Percentiles rank a stretch among this genome's conserved stretches.
Evolutionary conservation across 495 filamentous ascomycete species (phyloP).

Genomic region (Xylaria grammica): DNA sequence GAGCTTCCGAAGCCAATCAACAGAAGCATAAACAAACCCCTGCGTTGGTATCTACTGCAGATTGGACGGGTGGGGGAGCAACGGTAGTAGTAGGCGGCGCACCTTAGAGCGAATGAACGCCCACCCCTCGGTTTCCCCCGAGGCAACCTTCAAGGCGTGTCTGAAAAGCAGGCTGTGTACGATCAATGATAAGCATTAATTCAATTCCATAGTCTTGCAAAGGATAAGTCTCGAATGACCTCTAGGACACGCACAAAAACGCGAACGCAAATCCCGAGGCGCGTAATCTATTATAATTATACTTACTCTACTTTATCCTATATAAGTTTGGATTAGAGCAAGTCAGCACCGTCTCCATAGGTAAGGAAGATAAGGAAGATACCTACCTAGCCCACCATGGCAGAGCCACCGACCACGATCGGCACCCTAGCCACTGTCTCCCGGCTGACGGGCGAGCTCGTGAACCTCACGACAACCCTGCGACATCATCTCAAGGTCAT

Average conservation of each 20-base stretch:
- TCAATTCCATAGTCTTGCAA: background rate
- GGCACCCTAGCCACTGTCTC: conserved; percentile 10
- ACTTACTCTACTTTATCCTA: background rate
- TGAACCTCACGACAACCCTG: conserved; percentile 12
- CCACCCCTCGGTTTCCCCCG: conserved; percentile 1
- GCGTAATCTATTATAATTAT: background rate
- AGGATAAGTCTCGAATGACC: background rate
- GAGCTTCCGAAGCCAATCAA: background rate
- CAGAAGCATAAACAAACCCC: background rate
- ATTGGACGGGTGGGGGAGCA: background rate
- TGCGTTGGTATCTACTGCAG: background rate
- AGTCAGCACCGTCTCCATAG: no score
- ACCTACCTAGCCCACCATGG: background rate
- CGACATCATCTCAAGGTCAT: conserved; percentile 12
- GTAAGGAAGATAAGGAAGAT: no score
- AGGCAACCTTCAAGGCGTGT: conserved; percentile 4
- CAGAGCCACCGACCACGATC: background rate
- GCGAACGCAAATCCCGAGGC: background rate
- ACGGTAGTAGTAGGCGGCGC: background rate
- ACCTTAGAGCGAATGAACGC: background rate
- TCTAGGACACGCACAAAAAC: no score
- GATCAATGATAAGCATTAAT: background rate
- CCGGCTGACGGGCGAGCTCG: conserved; percentile 6
- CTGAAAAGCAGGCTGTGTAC: conserved; percentile 1
- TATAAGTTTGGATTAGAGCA: no score